A percentile compares a stretch with the other conserved stretches of the same genome.
Conservation (phyloP, 345 rosid species). For the Atalantia buxifolia region DNA sequence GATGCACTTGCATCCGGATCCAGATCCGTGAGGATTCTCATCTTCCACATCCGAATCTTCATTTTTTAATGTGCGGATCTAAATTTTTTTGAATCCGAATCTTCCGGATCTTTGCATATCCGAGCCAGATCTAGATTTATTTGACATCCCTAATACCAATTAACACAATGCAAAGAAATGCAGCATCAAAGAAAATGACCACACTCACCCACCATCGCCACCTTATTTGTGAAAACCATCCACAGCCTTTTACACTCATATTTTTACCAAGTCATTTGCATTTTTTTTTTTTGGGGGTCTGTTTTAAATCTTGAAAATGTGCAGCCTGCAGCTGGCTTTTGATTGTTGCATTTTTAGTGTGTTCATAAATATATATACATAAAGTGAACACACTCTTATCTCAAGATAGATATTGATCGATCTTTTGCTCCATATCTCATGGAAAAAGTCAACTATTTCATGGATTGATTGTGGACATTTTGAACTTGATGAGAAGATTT, state of each 20-base stretch:
- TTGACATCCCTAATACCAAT: background rate
- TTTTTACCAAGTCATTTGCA: background rate
- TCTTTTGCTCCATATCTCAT: background rate
- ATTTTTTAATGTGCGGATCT: too few species aligned
- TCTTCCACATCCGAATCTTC: too few species aligned
- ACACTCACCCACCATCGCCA: conserved; percentile 4
- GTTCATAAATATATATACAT: too few species aligned
- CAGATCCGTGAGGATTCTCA: too few species aligned
- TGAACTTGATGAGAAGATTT: background rate
- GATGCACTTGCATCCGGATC: too few species aligned
- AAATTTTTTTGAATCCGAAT: too few species aligned
- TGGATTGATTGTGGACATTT: background rate
- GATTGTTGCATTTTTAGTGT: too few species aligned
- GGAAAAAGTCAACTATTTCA: background rate
- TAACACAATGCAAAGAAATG: conserved; percentile 23
- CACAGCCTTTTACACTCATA: too few species aligned
- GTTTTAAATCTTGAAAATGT: background rate
- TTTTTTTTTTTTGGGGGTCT: background rate
- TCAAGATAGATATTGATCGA: conserved; percentile 17
- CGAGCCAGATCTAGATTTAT: too few species aligned
- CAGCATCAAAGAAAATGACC: conserved; percentile 22
- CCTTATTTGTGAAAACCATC: conserved; percentile 15
- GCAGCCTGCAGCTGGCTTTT: too few species aligned
- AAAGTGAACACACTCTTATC: background rate
- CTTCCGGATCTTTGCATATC: too few species aligned